Evolutionary conservation across 2,329 filamentous ascomycete species (phyloP), one percentile per base, ranked within the genome.

Genomic region (Fusarium sp.): DNA sequence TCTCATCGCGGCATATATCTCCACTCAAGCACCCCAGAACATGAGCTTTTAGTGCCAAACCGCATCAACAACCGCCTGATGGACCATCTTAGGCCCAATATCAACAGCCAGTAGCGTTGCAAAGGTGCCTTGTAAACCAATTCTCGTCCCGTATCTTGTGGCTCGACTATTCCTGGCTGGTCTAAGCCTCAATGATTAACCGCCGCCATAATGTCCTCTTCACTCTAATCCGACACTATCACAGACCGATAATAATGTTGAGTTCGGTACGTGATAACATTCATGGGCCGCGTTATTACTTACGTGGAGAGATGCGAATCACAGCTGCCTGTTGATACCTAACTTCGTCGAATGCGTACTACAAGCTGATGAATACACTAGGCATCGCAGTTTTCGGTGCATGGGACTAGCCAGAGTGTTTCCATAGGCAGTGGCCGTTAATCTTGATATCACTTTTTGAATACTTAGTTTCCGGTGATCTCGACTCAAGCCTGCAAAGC

Each of bases 1-100:
- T 67, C 60, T 61, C 67, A 66, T 71, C 56, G 47, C n/a, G 44
- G 57, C 53, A 62, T 47, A 31, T 33, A 54, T 73, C 66, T 68
- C 70, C 65, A 73, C 70, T 38, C 44, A 45, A 61, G 38, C 41
- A 72, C 71, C 67, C 61, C 67, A 70, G 55, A 67, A 39, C 48
- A 61, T 54, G 55, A 59, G 53, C 51, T 39, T 63, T 72, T 74
- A 72, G 67, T 66, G 60, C 71, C 64, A 59, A 68, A 61, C 47
- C 54, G 64, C 66, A 67, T 71, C 70, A 75, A 66, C 72, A 75
- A 68, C 68, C 74, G 74, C 75, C 68, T 71, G 68, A 68, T 47
- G 51, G 42, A 30, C 59, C 57, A 48, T 48, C 59, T 60, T 74
- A 72, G 71, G 56, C 59, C 63, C 47, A 74, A 63, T 42, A 55